Conservation (phyloP, 2,329 filamentous ascomycete species). For the Calonectria honghensis region DNA sequence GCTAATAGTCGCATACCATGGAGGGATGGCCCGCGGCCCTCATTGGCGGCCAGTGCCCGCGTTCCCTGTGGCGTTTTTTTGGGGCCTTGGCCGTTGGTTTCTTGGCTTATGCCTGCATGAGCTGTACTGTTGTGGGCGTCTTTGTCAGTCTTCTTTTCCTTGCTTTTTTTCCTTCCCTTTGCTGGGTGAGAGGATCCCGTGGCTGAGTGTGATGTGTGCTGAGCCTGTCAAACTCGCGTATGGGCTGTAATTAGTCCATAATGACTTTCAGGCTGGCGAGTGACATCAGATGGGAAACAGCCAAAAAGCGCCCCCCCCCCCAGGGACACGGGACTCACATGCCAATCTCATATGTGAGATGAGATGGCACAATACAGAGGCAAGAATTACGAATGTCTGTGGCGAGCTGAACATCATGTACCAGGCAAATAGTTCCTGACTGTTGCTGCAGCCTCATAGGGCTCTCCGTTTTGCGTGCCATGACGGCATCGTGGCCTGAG, state of each 20-base stretch:
- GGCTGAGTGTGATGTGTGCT: conserved; percentile 14
- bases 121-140: conserved; percentile 16
- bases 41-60: conserved; percentile 46
- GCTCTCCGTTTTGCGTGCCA: background rate
- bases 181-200: background rate
- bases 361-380: conserved; percentile 5
- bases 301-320: background rate
- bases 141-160: background rate
- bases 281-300: conserved; percentile 8
- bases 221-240: background rate
- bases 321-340: background rate
- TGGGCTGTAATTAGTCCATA: conserved; percentile 4
- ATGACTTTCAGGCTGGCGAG: conserved; percentile 4
- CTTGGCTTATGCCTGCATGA: conserved; percentile 38
- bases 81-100: conserved; percentile 16
- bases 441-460: conserved; percentile 1
- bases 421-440: background rate
- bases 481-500: conserved; percentile 18
- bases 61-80: conserved; percentile 43
- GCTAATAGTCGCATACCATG: conserved; percentile 46
- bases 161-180: background rate
- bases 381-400: background rate
- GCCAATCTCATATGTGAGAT: background rate
- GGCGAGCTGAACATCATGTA: conserved; percentile 16
- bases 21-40: conserved; percentile 34